Conservation (phyloP, 164 flowering plant species). For the Macadamia tetraphylla region DNA sequence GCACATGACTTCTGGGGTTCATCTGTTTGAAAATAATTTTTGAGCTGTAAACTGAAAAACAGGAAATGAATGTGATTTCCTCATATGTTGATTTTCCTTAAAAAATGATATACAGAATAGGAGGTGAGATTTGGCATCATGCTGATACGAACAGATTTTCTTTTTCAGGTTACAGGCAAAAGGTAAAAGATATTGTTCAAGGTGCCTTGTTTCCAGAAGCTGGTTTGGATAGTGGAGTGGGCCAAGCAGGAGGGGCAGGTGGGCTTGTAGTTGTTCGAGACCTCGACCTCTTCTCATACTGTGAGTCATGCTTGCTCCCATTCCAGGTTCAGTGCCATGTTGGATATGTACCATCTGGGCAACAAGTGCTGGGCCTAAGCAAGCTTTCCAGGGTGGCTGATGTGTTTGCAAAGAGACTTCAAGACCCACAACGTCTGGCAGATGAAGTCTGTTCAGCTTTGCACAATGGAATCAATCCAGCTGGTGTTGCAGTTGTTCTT, state of each 20-base stretch:
- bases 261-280: constrained; percentile 90
- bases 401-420: constrained; percentile 86
- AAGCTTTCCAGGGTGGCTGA: constrained; percentile 88
- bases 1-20: too few species aligned
- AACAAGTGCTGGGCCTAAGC: constrained; percentile 83
- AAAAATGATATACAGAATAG: not conserved
- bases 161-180: constrained; percentile 63
- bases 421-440: constrained; percentile 81
- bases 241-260: constrained; percentile 88
- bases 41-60: too few species aligned
- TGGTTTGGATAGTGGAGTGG: constrained; percentile 60
- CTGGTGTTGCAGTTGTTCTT: constrained; percentile 80
- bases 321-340: constrained; percentile 90
- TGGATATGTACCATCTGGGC: constrained; percentile 87
- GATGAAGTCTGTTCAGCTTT: constrained; percentile 72
- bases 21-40: too few species aligned
- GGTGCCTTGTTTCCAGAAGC: constrained; percentile 92
- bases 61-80: too few species aligned
- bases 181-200: constrained; percentile 71
- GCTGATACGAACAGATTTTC: not conserved
- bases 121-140: not conserved
- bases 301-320: constrained; percentile 93
- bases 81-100: not conserved
- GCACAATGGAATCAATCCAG: constrained; percentile 64
- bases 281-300: constrained; percentile 79